A percentile compares a stretch with the other conserved stretches of the same genome.
phyloP scores from a whole-genome alignment of 1,139 yeast genomes.

The Magnusiomyces tetraspermus region DNA sequence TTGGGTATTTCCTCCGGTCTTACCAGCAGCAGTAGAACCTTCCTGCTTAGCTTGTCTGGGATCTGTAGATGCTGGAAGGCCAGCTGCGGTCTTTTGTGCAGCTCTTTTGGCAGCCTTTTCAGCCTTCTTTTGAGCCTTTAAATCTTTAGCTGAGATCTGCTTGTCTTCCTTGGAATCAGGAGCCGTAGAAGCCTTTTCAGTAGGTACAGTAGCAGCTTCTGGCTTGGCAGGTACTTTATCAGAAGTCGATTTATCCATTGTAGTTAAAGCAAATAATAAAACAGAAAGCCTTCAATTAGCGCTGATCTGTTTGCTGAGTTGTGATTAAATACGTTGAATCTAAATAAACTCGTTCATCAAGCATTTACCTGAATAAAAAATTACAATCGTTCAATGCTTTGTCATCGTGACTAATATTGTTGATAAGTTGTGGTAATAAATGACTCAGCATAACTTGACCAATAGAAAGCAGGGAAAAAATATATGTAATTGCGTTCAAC shows the following conservation, averaged over 20 bases:
- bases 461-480: too few species aligned
- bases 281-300: too few species aligned
- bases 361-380: too few species aligned
- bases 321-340: too few species aligned
- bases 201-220: slow-evolving; percentile 7
- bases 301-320: too few species aligned
- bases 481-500: too few species aligned
- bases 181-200: slow-evolving; percentile 4
- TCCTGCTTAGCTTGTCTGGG: slow-evolving; percentile 13
- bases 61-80: slow-evolving; percentile 18
- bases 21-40: not conserved
- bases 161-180: slow-evolving; percentile 11
- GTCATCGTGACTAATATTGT: too few species aligned
- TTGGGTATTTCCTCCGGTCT: slow-evolving; percentile 3
- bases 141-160: slow-evolving; percentile 62
- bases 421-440: too few species aligned
- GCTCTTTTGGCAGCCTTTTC: slow-evolving; percentile 90
- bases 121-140: slow-evolving; percentile 77
- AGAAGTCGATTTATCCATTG: slow-evolving; percentile 5
- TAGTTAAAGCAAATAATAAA: not conserved
- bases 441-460: too few species aligned
- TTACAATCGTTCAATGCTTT: too few species aligned
- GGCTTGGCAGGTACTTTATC: slow-evolving; percentile 7
- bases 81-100: slow-evolving; percentile 46
- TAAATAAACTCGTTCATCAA: too few species aligned